A percentile compares a stretch with the other conserved stretches of the same genome.
Evolutionary conservation across 305 asterid species (phyloP).

Genomic region (Petunia hybrid): DNA sequence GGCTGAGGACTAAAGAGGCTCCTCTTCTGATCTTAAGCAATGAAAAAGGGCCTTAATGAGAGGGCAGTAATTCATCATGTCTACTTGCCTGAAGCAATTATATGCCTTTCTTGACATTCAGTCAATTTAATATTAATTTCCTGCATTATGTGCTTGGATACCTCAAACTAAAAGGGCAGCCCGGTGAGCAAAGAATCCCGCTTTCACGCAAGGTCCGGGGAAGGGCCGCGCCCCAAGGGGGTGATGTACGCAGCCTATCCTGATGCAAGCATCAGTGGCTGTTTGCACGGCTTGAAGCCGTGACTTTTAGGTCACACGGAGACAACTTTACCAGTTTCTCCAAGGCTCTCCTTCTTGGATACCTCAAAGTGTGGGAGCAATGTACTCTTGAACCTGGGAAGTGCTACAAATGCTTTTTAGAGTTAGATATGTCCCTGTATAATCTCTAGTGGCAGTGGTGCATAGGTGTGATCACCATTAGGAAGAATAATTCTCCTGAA

Average conservation of each 20-base stretch:
- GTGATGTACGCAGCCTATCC: too few species aligned
- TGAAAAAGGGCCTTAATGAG: conserved; percentile 4
- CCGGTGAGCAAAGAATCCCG: too few species aligned
- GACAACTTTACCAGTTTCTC: too few species aligned
- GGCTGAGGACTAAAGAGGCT: neutral
- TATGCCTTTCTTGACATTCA: conserved; percentile 27
- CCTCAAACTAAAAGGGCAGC: neutral
- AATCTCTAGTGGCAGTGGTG: neutral
- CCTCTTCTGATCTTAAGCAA: conserved; percentile 15
- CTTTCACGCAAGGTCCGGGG: too few species aligned
- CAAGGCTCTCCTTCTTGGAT: neutral
- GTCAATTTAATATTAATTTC: neutral
- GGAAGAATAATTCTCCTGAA: neutral
- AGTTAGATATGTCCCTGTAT: neutral
- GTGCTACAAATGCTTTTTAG: neutral
- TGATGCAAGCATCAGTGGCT: too few species aligned
- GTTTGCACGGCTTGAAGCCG: too few species aligned
- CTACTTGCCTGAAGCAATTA: conserved; percentile 13
- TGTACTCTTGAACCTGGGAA: conserved; percentile 22
- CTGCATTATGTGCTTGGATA: neutral
- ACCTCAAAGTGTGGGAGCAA: neutral
- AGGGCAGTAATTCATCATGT: conserved; percentile 19
- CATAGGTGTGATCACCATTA: neutral
- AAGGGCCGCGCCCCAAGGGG: too few species aligned
- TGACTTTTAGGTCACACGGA: too few species aligned